Percentiles rank a stretch among this genome's conserved stretches.
Conservation (phyloP, 257 asterid species). For the Capsicum baccatum region DNA sequence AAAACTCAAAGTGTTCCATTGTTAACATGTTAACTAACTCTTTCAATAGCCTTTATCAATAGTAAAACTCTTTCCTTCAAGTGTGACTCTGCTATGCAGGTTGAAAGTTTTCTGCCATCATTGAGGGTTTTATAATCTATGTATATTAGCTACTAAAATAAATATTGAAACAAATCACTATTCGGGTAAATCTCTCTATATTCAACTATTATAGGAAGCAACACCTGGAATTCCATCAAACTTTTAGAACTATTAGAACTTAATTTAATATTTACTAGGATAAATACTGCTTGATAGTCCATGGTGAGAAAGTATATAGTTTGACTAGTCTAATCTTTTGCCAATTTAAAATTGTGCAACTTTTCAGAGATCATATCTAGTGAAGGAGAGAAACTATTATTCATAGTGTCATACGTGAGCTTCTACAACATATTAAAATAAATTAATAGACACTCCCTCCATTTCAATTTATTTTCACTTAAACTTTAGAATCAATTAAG, state of each 20-base stretch:
- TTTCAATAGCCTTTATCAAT: constrained; percentile 9
- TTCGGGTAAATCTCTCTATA: too few species aligned
- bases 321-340: neutral
- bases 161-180: too few species aligned
- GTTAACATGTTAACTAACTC: constrained; percentile 4
- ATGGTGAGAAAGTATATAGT: neutral
- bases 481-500: too few species aligned
- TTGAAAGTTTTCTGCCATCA: neutral
- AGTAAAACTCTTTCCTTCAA: neutral
- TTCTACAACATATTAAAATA: too few species aligned
- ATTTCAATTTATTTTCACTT: too few species aligned
- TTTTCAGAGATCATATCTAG: neutral
- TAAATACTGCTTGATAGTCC: neutral
- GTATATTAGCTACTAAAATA: neutral
- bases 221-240: too few species aligned
- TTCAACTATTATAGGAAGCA: too few species aligned
- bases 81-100: neutral
- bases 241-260: neutral
- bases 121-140: neutral
- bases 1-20: neutral
- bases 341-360: neutral
- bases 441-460: too few species aligned
- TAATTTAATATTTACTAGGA: neutral
- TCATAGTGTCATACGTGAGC: neutral
- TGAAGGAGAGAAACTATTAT: neutral